Base-by-base conservation (phyloP, 23 red algal species). In the Chondrus crispus region DNA sequence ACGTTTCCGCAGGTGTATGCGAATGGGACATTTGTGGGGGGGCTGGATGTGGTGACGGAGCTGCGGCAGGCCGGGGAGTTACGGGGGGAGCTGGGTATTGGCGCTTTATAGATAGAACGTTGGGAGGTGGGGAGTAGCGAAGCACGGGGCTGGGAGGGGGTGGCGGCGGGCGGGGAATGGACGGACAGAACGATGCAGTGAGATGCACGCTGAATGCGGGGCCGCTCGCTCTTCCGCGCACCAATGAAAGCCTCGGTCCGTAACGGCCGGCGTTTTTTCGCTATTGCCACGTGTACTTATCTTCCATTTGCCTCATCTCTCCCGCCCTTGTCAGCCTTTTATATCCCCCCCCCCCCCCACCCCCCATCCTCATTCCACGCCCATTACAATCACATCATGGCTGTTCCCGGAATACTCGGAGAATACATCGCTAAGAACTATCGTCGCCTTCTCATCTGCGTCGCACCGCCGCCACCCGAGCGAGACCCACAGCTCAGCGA, bases 1-100 rank as follows among this genome's bases (percentile, higher is more conserved):
- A 98, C 97, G 71, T 98, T 80, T 78, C 97, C 97, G 69, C 97
- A 98, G 85, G 81, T 98, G 46, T 98, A 98, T 63, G 68, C 70
- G n/a, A 20, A 52, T 8, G 97, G 97, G 29, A 81, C 92, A 19
- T 54, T 98, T 30, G 51, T 98, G 33, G 97, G 97, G 40, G 97
- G 97, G 36, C 41, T 98, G 37, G 97, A 98, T 82, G 88, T 98
- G 24, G 82, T 95, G n/a, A 64, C 90, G 46, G 82, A 96, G 62
- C 85, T 98, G 20, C 78, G 68, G 33, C 9, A 42, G 10, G 33
- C 19, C 26, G 97, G 97, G 14, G 85, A 85, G 28, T 85, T 98
- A 50, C 72, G 69, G 44, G 20, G 35, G 10, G 90, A 94, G 42
- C 77, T 97, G 1, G 78, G 78, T 26, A 26, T 77, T 24, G 13